These are phyloP conservation scores for Penicillium odoratum DNA, from an alignment of 495 filamentous ascomycete genomes.

Conservation along the genomic window DNA sequence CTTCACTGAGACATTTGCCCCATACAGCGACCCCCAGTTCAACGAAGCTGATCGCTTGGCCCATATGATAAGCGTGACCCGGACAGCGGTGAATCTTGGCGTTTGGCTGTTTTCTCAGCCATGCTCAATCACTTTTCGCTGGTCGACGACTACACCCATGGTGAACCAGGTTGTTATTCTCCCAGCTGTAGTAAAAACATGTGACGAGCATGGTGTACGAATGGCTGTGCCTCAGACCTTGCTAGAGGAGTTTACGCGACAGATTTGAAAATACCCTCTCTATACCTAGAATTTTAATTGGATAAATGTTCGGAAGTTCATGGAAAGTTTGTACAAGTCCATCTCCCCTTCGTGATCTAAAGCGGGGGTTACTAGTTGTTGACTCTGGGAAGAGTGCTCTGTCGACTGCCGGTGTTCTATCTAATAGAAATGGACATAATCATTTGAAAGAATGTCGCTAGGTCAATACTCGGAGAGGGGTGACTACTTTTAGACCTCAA, in stretches of 20 bases:
- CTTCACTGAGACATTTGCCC: slow-evolving; percentile 23
- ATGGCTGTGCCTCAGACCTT: slow-evolving; percentile 18
- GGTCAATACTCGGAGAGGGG: neutral
- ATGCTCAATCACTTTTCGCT: slow-evolving; percentile 24
- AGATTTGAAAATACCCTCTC: slow-evolving; percentile 5
- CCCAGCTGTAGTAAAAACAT: slow-evolving; percentile 23
- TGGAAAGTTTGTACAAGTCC: no score
- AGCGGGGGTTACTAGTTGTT: no score
- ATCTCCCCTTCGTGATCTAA: no score
- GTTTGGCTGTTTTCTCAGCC: slow-evolving; percentile 31
- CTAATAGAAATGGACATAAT: no score
- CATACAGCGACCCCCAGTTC: slow-evolving; percentile 19
- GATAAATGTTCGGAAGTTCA: neutral
- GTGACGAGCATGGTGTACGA: slow-evolving; percentile 22
- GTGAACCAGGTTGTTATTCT: slow-evolving; percentile 11
- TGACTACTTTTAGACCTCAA: neutral
- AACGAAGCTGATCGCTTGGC: slow-evolving; percentile 11
- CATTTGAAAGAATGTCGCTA: no score
- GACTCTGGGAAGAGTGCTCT: no score
- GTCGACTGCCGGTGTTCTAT: no score
- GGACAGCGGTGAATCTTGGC: slow-evolving; percentile 21
- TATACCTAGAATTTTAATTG: neutral
- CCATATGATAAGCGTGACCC: slow-evolving; percentile 21
- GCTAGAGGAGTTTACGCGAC: slow-evolving; percentile 8
- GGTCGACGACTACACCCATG: slow-evolving; percentile 2